phyloP scores from a whole-genome alignment of 2,329 filamentous ascomycete species.

The Pseudogymnoascus sp. region DNA sequence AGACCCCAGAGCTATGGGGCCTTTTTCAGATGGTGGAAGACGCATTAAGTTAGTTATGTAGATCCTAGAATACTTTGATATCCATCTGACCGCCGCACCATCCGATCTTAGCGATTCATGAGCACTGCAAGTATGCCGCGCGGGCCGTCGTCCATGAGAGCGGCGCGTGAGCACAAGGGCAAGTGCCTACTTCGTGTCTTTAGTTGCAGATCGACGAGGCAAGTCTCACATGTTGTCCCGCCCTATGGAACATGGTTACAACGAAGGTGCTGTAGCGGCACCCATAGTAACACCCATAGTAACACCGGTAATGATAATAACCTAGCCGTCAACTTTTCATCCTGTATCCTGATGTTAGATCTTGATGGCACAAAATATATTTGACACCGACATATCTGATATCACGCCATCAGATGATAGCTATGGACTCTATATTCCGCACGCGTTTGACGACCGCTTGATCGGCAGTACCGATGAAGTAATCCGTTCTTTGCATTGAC shows the following conservation, averaged over 20 bases:
- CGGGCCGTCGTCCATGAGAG: background rate
- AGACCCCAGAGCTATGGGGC: background rate
- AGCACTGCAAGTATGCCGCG: background rate
- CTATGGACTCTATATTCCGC: background rate
- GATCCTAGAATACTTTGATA: background rate
- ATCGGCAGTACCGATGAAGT: background rate
- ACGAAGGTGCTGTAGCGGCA: too few species aligned
- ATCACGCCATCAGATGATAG: background rate
- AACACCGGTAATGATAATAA: background rate
- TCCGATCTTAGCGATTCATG: background rate
- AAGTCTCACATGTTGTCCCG: background rate
- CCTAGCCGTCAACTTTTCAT: background rate
- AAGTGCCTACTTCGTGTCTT: background rate
- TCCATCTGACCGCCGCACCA: background rate
- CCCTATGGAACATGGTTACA: background rate
- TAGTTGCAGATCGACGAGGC: background rate
- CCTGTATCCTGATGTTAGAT: background rate
- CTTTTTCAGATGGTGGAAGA: background rate
- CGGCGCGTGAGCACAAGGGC: background rate
- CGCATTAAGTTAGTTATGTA: background rate
- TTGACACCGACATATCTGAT: background rate
- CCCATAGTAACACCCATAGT: background rate
- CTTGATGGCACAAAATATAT: background rate
- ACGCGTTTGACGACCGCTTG: background rate
- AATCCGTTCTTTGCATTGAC: background rate